Evolutionary conservation across 1,139 yeast species (phyloP).

Genomic region (Candida pseudocylindracea): DNA sequence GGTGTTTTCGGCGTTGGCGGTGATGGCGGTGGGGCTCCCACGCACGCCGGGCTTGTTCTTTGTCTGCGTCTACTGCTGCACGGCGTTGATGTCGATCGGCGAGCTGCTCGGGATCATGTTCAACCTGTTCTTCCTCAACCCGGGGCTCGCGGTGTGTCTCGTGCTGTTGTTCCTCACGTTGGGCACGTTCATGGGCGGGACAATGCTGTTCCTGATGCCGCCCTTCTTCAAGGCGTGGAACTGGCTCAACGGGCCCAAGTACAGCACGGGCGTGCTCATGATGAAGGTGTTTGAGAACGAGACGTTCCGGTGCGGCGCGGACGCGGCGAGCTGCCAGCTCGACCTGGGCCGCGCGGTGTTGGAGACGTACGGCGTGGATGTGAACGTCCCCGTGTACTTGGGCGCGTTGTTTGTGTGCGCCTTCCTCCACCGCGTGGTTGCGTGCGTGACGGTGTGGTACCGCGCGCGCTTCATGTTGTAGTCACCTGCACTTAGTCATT

Average conservation of each 20-base stretch:
- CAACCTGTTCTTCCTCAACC: constrained; percentile 50
- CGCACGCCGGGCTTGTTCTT: constrained; percentile 46
- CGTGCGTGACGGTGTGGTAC: too few relatives aligned
- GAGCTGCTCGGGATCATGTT: constrained; percentile 68
- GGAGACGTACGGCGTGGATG: too few relatives aligned
- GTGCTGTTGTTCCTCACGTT: constrained; percentile 40
- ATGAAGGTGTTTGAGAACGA: constrained; percentile 17
- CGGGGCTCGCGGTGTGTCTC: constrained; percentile 61
- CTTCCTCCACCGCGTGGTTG: too few relatives aligned
- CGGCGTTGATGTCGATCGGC: constrained; percentile 46
- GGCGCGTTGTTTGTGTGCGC: too few relatives aligned
- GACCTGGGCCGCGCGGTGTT: too few relatives aligned
- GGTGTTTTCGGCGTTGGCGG: constrained; percentile 36
- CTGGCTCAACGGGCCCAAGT: constrained; percentile 54
- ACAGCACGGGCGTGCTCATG: constrained; percentile 32
- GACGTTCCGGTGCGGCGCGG: constrained; percentile 9
- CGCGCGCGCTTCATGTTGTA: too few relatives aligned
- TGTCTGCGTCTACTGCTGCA: constrained; percentile 30
- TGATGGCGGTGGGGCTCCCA: constrained; percentile 57
- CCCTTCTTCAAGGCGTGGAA: constrained; percentile 44
- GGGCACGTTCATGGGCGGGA: constrained; percentile 73
- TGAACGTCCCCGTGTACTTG: too few relatives aligned
- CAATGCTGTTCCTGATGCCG: constrained; percentile 61
- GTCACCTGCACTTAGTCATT: too few relatives aligned
- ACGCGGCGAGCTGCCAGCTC: too few relatives aligned